These are phyloP conservation scores for Handroanthus guayacan DNA, from an alignment of 257 asterid genomes.

Conservation along the genomic window DNA sequence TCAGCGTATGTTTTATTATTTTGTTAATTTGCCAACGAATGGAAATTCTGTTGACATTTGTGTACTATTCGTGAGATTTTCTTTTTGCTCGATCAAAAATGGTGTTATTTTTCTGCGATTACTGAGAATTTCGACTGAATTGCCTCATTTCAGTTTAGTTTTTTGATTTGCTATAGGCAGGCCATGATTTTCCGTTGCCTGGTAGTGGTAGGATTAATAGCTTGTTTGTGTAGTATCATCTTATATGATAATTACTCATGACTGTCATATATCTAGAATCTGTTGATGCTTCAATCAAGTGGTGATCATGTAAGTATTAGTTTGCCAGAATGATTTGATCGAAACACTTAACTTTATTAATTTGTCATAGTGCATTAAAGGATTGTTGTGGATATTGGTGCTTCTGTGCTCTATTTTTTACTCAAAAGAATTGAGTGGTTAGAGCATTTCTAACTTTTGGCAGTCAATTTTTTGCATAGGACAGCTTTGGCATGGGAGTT, in stretches of 20 bases:
- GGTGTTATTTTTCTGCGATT: not conserved
- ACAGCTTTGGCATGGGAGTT: conserved; percentile 47
- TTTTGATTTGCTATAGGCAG: not conserved
- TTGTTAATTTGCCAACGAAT: not conserved
- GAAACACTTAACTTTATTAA: not conserved
- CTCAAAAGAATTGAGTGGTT: conserved; percentile 1
- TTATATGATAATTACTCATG: not conserved
- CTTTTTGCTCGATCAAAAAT: not conserved
- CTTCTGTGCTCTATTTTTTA: not conserved
- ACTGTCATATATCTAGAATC: conserved; percentile 1
- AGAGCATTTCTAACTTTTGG: conserved; percentile 8
- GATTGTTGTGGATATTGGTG: not conserved
- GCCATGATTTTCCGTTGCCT: not conserved
- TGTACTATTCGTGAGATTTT: not conserved
- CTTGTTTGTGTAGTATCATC: not conserved
- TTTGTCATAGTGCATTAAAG: not conserved
- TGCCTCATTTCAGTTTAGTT: conserved; percentile 5
- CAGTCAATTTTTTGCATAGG: conserved; percentile 7
- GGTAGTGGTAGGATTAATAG: not conserved
- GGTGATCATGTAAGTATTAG: conserved; percentile 6
- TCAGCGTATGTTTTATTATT: not conserved
- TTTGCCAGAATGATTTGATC: not conserved
- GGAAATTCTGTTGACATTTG: conserved; percentile 14
- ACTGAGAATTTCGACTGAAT: not conserved
- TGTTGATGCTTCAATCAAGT: not conserved